Base-by-base conservation (phyloP, 2,329 filamentous ascomycete genomes). In the Paramyrothecium sp. region DNA sequence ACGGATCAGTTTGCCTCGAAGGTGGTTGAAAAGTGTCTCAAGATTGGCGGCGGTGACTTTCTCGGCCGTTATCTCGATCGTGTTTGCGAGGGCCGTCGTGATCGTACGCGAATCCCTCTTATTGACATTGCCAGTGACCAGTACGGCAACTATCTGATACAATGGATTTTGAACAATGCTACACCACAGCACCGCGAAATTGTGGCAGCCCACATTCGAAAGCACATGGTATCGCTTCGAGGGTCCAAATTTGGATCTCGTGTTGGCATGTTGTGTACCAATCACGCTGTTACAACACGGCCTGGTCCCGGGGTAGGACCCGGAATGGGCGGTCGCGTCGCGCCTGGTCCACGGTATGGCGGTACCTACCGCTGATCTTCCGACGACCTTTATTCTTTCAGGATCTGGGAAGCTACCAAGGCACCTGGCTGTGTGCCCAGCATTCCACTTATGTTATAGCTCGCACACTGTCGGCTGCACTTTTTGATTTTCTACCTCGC, bases 1-100 rank as follows among this genome's bases (percentile, higher is more conserved):
- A 97, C 96, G 84, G 95, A 99, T 67, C 95, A 99, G 70, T 99
- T 97, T 71, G 96, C 95, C 48, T 99, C 95, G 59, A 99, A 99
- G 76, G 95, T 99, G 49, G 94, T 99, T 60, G 94, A 99, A 78
- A 99, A 99, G 77, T 99, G 95, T 68, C 86, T 99, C 65, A 99
- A 99, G 80, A 96, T 99, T 76, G 92, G 94, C 49, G 91, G 92
- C 26, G 77, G 83, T 23, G 94, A 98, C 51, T 99, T 99, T 70
- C 83, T 99, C 48, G 85, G 92, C 60, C 91, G 92, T 60, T 99
- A 98, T 70, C 87, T 99, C 58, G 90, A 96, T 71, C 89, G 93
- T 59, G 92, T 99, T 59, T 98, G 93, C 72, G 94, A 97, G 72
- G 92, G 92, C 58, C 91, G 92, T 60, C 81, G 88, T 48, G 93